Base-by-base conservation (phyloP, 2,329 filamentous ascomycete species). In the Gaeumannomyces sp. region DNA sequence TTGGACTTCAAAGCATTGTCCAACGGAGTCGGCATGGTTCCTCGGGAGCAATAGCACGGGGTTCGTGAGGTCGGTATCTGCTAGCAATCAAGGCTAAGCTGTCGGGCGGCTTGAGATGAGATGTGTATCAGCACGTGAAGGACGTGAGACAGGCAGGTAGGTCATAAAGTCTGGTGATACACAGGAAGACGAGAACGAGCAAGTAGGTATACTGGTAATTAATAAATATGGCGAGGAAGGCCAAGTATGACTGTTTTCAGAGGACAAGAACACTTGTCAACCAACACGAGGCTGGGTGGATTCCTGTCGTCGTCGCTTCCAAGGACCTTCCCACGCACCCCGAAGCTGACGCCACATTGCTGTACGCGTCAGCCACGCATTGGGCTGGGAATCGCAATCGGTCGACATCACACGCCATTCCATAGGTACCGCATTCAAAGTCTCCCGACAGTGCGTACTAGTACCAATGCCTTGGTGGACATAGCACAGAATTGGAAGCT, bases 1-100 rank as follows among this genome's bases (percentile, higher is more conserved):
- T 88, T 89, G 64, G 89, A 91, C 70, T 83, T 88, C 77, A 92
- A 78, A 13, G 85, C 87, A 74, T 82, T 85, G 72, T 92, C 89
- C 3, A 92, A 75, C 35, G 83, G 81, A 65, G 89, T 92, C 62
- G 88, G 87, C 89, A 91, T 91, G 11, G 69, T 66, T 62, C 13
- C 38, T 59, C 6, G 13, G 27, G 56, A 6, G 56, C 10, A 28
- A 13, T n/a, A 53, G 7, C 8, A 27, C 6, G 22, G n/a, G 14
- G 22, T 13, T 1, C 13, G 22, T 2, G n/a, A 28, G 6, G n/a
- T 27, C 4, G n/a, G n/a, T 7, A 2, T 27, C 4, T 14, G n/a
- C 3, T 13, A n/a, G 22, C n/a, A 28, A 28, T 11, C n/a, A 58
- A 28, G n/a, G n/a, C 27, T 2, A 27, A 19, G 27, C 8, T 58